Evolutionary conservation across 2,329 filamentous ascomycete genomes (phyloP), one percentile per base, ranked within the genome.

Genomic region (Fusarium foetens): DNA sequence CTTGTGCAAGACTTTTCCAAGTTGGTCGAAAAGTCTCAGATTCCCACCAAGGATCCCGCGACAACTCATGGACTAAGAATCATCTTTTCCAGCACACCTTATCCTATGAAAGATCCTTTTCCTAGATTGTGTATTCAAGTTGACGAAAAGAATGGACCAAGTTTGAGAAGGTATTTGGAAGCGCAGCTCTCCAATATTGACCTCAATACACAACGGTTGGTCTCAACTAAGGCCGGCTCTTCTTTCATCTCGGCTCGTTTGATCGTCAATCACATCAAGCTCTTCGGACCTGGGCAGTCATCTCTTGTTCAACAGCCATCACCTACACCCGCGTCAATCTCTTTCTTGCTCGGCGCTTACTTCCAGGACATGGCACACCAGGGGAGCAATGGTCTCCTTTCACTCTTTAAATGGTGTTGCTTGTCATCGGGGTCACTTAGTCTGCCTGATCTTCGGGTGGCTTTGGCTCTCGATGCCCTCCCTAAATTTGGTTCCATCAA

Each of bases 1-100:
- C 45, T 64, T 4, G 36, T 23, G 17, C 58, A 53, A 39, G 61
- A 64, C 45, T n/a, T 63, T 63, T 23, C 45, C 11, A 63, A 63
- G 21, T 35, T 63, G 10, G 9, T 63, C 7, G 58, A 64, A 27
- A 62, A 45, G n/a, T 43, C 33, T 23, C 58, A 45, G 25, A 41
- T 21, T 10, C 27, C 45, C 17, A 21, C n/a, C 8, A 64, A 45
- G 27, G n/a, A 53, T 19, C 27, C n/a, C 1, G n/a, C 9, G 6
- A 14, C 21, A 8, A 8, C 31, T 33, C 14, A 64, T 17, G n/a
- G 36, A 17, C 38, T 63, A 1, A 19, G 14, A 9, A 19, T 64
- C n/a, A 17, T 64, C 5, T 35, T 64, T n/a, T 53, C 45, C 11
- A 63, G 45, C 33, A 63, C 45, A 8, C 4, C 9, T 14, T n/a